A percentile compares a stretch with the other conserved stretches of the same genome.
Conservation (phyloP, 176 grass and related monocot genomes). For the Poa annua region DNA sequence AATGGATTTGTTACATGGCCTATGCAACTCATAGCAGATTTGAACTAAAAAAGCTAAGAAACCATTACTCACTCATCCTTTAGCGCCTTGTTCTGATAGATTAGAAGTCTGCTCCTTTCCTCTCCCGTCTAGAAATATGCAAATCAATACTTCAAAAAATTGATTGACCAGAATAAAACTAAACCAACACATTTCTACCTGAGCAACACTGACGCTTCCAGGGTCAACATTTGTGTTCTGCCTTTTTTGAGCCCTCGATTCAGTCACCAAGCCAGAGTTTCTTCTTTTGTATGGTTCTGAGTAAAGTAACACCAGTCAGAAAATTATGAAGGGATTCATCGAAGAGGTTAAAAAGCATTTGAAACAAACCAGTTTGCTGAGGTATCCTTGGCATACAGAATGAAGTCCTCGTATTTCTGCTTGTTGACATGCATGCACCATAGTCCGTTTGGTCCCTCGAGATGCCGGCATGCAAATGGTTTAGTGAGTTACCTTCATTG, state of each 20-base stretch:
- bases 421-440: constrained; percentile 5
- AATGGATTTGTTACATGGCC: too few relatives aligned
- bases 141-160: not conserved
- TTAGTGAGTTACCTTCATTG: constrained; percentile 33
- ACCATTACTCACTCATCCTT: constrained; percentile 36
- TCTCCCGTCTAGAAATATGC: constrained; percentile 21
- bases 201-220: not conserved
- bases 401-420: constrained; percentile 23
- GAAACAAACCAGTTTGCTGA: constrained; percentile 50
- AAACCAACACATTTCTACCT: constrained; percentile 1
- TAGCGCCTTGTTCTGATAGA: constrained; percentile 21
- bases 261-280: not conserved
- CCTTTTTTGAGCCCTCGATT: constrained; percentile 22
- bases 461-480: constrained; percentile 30
- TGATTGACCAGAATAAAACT: constrained; percentile 1
- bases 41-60: constrained; percentile 4
- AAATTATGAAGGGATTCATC: constrained; percentile 34
- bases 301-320: constrained; percentile 26
- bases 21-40: constrained; percentile 12
- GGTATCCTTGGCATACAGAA: not conserved
- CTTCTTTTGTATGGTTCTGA: constrained; percentile 35
- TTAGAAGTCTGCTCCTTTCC: not conserved
- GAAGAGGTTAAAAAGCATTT: constrained; percentile 3
- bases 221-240: not conserved
- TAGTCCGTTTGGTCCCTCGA: constrained; percentile 26